Conservation (phyloP, 257 asterid species). For the Ilex asprella region DNA sequence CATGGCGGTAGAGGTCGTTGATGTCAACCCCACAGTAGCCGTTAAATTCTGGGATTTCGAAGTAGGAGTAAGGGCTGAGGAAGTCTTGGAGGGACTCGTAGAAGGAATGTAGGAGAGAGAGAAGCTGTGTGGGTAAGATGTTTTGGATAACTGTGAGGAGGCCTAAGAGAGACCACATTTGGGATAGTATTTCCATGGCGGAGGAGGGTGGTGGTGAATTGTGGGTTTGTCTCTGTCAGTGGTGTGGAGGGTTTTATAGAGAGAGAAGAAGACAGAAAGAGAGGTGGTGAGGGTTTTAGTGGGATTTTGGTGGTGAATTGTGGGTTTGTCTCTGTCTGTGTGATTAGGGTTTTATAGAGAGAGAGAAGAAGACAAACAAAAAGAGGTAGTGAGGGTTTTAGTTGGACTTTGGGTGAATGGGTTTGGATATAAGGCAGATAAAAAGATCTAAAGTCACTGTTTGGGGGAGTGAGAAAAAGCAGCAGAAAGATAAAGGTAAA, state of each 20-base stretch:
- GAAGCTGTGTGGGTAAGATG: conserved; percentile 41
- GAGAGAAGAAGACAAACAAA: conserved; percentile 10
- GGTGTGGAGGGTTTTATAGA: not conserved
- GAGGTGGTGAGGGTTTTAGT: not conserved
- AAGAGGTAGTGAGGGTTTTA: conserved; percentile 1
- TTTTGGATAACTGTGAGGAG: conserved; percentile 40
- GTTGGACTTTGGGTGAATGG: conserved; percentile 1
- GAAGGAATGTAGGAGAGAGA: conserved; percentile 30
- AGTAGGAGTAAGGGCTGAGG: conserved; percentile 38
- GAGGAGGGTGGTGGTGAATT: not conserved
- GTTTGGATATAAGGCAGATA: not conserved
- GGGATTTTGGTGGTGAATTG: not conserved
- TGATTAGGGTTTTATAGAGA: not conserved
- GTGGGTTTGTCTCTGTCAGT: conserved; percentile 10
- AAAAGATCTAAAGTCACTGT: conserved; percentile 16
- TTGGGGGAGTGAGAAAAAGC: conserved; percentile 15
- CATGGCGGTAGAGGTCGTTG: conserved; percentile 58
- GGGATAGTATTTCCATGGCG: conserved; percentile 41
- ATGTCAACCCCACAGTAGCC: conserved; percentile 48
- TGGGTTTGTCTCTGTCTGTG: conserved; percentile 10
- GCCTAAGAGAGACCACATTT: conserved; percentile 48
- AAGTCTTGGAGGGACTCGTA: conserved; percentile 41
- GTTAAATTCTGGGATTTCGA: conserved; percentile 46
- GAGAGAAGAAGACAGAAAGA: conserved; percentile 11
- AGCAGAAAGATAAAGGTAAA: conserved; percentile 19